These are phyloP conservation scores for Pleurostoma richardsiae DNA, from an alignment of 2,329 filamentous ascomycete genomes.

Conservation along the genomic window DNA sequence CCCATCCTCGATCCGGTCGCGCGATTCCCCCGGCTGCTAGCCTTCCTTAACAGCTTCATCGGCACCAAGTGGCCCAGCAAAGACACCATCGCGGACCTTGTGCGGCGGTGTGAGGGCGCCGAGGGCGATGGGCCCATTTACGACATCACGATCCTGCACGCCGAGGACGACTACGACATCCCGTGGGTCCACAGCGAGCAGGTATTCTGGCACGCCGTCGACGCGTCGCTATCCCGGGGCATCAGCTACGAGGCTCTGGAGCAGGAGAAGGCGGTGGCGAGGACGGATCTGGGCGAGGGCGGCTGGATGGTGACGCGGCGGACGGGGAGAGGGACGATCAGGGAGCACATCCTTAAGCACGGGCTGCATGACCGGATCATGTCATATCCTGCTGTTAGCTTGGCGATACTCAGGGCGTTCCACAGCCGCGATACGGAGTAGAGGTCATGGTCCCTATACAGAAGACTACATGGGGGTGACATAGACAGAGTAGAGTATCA, in stretches of 20 bases:
- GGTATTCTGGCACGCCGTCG: conserved; percentile 51
- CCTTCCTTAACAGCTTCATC: conserved; percentile 41
- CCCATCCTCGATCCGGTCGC: conserved; percentile 49
- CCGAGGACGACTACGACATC: conserved; percentile 47
- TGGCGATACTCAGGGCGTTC: conserved; percentile 45
- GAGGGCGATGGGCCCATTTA: conserved; percentile 12
- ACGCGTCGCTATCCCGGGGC: conserved; percentile 30
- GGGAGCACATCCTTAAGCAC: conserved; percentile 49
- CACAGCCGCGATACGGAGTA: too few relatives aligned
- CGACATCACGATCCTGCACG: conserved; percentile 33
- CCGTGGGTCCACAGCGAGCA: conserved; percentile 42
- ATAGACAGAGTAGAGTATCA: too few relatives aligned
- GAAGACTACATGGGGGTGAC: too few relatives aligned
- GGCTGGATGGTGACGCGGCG: conserved; percentile 44
- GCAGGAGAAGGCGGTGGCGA: conserved; percentile 30
- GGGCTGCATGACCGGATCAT: conserved; percentile 55
- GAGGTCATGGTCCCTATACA: too few relatives aligned
- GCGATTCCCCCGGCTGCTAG: conserved; percentile 37
- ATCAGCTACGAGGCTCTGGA: conserved; percentile 40
- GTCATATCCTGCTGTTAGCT: conserved; percentile 48
- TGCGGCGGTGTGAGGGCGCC: conserved; percentile 27
- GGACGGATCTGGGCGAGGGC: conserved; percentile 35
- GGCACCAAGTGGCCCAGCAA: conserved; percentile 45
- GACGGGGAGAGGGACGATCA: conserved; percentile 40
- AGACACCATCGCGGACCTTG: conserved; percentile 26